Conservation (phyloP, 257 asterid species). For the Solanum tarijense region DNA sequence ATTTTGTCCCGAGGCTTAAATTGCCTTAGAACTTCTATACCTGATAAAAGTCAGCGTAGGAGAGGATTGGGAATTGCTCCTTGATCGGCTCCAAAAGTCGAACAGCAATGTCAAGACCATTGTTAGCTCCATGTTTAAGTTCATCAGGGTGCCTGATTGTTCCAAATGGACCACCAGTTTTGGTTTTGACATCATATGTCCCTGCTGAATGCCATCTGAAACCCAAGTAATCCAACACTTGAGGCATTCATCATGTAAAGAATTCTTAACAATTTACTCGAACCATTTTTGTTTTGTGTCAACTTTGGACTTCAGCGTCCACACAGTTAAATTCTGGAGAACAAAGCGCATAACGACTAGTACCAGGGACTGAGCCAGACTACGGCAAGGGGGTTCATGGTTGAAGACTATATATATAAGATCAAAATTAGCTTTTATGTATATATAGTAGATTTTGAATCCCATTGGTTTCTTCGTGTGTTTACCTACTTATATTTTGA, state of each 20-base stretch:
- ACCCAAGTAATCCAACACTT: slow-evolving; percentile 22
- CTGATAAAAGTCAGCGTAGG: slow-evolving; percentile 72
- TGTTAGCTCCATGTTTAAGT: slow-evolving; percentile 78
- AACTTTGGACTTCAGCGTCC: not conserved
- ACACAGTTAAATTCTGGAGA: not conserved
- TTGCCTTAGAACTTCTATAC: slow-evolving; percentile 1
- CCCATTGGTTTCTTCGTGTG: too few species aligned
- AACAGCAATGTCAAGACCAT: slow-evolving; percentile 69
- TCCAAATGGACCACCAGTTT: slow-evolving; percentile 82
- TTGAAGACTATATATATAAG: too few species aligned
- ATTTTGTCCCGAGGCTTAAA: not conserved
- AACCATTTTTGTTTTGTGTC: not conserved
- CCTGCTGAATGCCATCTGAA: slow-evolving; percentile 96
- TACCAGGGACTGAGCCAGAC: too few species aligned
- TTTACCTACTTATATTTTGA: too few species aligned
- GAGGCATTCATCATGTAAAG: slow-evolving; percentile 3
- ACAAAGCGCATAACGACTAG: too few species aligned
- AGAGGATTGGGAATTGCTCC: slow-evolving; percentile 50
- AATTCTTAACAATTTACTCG: not conserved
- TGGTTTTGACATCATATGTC: slow-evolving; percentile 56
- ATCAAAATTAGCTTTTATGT: too few species aligned
- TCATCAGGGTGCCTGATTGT: slow-evolving; percentile 52
- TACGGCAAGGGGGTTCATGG: too few species aligned
- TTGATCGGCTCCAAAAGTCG: slow-evolving; percentile 66
- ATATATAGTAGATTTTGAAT: too few species aligned